Evolutionary conservation across 768 basidiomycete genomes (phyloP), one percentile per base, ranked within the genome.

Genomic region (Boletus coccyginus): DNA sequence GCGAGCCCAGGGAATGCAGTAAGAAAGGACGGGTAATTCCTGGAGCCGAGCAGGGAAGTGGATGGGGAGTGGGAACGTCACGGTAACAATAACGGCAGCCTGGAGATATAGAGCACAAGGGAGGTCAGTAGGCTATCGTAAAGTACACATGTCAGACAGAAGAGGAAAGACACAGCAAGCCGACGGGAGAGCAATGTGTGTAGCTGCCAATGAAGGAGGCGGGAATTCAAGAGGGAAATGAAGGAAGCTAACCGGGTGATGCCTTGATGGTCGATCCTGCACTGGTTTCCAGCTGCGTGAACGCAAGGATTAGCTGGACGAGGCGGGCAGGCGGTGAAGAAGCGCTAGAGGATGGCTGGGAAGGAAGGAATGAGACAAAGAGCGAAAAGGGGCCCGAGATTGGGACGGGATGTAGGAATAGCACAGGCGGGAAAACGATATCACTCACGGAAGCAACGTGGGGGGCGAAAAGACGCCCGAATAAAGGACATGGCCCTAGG

Each of bases 391-490:
- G 55, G 38, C 38, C 38, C n/a, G 31, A 33, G 27, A 46, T 12
- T 46, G 33, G 44, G 39, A 38, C 17, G 12, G 33, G 14, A 5
- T 8, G 50, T 11, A 43, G 41, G 33, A 27, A 29, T 19, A 17
- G 36, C 40, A 48, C 49, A 16, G 52, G 35, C 47, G 53, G 54
- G 50, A 57, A 60, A 40, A 42, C 39, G 38, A 24, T 42, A 48
- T 45, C 31, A 58, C 50, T 56, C 56, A 46, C 54, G 64, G 60
- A 65, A 59, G 59, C 58, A 71, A 56, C 63, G 61, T 62, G 69
- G 58, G 35, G 36, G 21, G 50, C 2, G 45, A 46, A 39, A 38
- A 58, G 53, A 46, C 52, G 53, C 46, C 51, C 35, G 31, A 29
- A n/a, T 3, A 43, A 48, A 53, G 54, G 43, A 53, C 21, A 45